A percentile compares a stretch with the other conserved stretches of the same genome.
Evolutionary conservation across 164 flowering plant species (phyloP).

Genomic region (Platanus orientalis): DNA sequence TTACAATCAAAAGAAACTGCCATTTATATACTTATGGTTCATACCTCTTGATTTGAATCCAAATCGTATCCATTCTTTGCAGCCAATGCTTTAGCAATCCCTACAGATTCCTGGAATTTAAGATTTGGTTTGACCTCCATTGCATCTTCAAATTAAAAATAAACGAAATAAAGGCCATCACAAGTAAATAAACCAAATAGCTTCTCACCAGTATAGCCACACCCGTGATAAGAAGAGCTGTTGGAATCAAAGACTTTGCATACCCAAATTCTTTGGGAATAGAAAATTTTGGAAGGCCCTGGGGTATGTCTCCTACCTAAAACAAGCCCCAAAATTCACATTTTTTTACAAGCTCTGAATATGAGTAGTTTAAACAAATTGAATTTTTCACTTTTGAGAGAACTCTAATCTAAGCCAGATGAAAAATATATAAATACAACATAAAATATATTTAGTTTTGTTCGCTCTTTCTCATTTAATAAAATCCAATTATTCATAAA

Average conservation of each 20-base stretch:
- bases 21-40: background rate
- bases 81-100: slow-evolving; percentile 98
- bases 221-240: slow-evolving; percentile 88
- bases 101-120: slow-evolving; percentile 83
- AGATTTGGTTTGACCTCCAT: slow-evolving; percentile 5
- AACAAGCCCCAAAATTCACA: background rate
- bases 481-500: no score
- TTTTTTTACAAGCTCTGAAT: no score
- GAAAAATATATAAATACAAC: background rate
- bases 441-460: no score
- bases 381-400: background rate
- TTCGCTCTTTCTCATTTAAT: no score
- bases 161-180: background rate
- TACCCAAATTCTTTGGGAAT: slow-evolving; percentile 65
- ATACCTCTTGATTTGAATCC: slow-evolving; percentile 96
- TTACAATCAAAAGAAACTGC: no score
- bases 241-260: slow-evolving; percentile 70
- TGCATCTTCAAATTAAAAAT: slow-evolving; percentile 7
- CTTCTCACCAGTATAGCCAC: slow-evolving; percentile 90
- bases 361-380: background rate
- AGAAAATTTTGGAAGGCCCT: slow-evolving; percentile 92
- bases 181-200: slow-evolving; percentile 7
- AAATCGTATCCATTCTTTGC: slow-evolving; percentile 97
- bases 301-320: slow-evolving; percentile 96
- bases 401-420: background rate